Conservation (phyloP, 768 basidiomycete species). For the Trametes cingulata region DNA sequence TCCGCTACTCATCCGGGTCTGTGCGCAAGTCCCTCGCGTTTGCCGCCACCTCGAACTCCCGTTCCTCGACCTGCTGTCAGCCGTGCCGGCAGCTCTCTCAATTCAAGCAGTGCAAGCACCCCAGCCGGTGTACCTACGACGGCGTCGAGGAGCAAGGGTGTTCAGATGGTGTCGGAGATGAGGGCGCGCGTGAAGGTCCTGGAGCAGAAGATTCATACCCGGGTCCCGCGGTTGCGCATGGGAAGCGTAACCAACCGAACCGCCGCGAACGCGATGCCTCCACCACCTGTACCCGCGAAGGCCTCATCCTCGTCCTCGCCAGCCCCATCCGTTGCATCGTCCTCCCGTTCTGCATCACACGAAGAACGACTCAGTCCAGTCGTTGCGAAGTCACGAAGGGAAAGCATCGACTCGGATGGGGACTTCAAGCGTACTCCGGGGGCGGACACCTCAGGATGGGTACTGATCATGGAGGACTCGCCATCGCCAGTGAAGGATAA, state of each 20-base stretch:
- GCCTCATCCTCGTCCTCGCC: constrained; percentile 23
- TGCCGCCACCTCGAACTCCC: constrained; percentile 36
- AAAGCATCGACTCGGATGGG: constrained; percentile 25
- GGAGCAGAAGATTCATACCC: constrained; percentile 86
- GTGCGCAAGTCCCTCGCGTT: constrained; percentile 45
- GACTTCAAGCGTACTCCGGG: constrained; percentile 48
- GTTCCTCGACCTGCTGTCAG: constrained; percentile 38
- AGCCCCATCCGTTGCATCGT: constrained; percentile 23
- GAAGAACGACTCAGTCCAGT: constrained; percentile 32
- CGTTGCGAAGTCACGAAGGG: constrained; percentile 25
- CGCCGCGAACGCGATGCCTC: constrained; percentile 39
- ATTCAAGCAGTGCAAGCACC: constrained; percentile 34
- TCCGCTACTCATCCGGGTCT: constrained; percentile 59
- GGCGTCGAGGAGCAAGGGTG: constrained; percentile 73
- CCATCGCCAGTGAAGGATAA: constrained; percentile 65
- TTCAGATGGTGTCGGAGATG: constrained; percentile 94
- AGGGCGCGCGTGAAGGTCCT: constrained; percentile 79
- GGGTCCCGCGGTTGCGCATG: constrained; percentile 82
- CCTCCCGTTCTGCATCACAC: constrained; percentile 19
- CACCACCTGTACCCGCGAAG: constrained; percentile 18
- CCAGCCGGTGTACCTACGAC: constrained; percentile 38
- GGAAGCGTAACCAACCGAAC: constrained; percentile 67
- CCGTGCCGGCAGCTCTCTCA: constrained; percentile 38
- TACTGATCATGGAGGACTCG: constrained; percentile 87
- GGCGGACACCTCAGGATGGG: constrained; percentile 78